A percentile compares a stretch with the other conserved stretches of the same genome.
These are phyloP conservation scores for Macrophomina phaseolina DNA, from an alignment of 2,329 filamentous ascomycete genomes.

Conservation along the genomic window DNA sequence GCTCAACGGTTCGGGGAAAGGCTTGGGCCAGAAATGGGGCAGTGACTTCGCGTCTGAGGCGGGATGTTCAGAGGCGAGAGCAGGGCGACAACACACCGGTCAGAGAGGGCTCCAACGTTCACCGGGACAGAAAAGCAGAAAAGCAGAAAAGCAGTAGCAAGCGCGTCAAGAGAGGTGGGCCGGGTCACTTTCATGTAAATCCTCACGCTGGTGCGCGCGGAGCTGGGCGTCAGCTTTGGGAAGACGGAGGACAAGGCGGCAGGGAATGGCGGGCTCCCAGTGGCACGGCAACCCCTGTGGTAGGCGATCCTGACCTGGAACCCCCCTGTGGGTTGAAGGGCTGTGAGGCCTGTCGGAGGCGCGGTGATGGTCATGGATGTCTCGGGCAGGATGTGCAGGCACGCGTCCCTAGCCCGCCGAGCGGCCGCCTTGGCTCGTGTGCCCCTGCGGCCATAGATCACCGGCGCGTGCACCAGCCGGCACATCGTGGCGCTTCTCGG, in stretches of 20 bases:
- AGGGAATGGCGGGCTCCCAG: slow-evolving; percentile 15
- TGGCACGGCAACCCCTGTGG: slow-evolving; percentile 25
- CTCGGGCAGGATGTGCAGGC: slow-evolving; percentile 24
- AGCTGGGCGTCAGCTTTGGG: slow-evolving; percentile 25
- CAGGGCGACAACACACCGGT: neutral
- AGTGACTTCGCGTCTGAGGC: neutral
- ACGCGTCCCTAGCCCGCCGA: slow-evolving; percentile 15
- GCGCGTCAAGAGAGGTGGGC: neutral
- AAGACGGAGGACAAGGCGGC: slow-evolving; percentile 21
- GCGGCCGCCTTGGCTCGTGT: slow-evolving; percentile 1
- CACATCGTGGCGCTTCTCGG: slow-evolving; percentile 11
- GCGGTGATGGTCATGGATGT: slow-evolving; percentile 20
- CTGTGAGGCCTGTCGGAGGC: slow-evolving; percentile 14
- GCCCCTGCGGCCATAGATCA: slow-evolving; percentile 17
- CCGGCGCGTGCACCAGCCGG: slow-evolving; percentile 13
- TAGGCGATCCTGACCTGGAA: slow-evolving; percentile 5
- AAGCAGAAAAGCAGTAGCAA: neutral
- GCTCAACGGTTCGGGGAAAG: slow-evolving; percentile 2
- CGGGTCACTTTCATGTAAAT: slow-evolving; percentile 17
- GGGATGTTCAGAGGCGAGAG: neutral
- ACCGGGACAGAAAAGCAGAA: neutral
- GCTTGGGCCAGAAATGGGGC: slow-evolving; percentile 10
- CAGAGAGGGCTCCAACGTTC: neutral
- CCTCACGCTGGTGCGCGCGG: neutral
- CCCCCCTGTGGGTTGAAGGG: neutral